Conservation (phyloP, 2,329 filamentous ascomycete species). For the Alternaria arborescens region DNA sequence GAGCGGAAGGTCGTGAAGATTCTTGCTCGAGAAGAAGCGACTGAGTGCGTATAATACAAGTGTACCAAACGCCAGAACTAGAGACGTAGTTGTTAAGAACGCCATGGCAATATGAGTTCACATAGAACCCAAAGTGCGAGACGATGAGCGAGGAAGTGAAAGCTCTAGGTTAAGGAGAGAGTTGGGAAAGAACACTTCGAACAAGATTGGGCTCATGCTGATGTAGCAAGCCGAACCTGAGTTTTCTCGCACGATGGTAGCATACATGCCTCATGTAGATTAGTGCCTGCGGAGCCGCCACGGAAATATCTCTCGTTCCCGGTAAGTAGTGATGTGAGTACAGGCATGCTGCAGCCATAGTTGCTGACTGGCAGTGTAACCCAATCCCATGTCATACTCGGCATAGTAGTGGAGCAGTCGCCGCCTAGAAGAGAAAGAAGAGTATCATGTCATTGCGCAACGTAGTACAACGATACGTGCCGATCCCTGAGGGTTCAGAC, state of each 20-base stretch:
- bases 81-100: background rate
- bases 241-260: too few relatives aligned
- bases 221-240: too few relatives aligned
- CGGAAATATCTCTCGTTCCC: background rate
- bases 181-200: too few relatives aligned
- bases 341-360: background rate
- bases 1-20: constrained; percentile 30
- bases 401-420: background rate
- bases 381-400: background rate
- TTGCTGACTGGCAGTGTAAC: background rate
- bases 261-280: too few relatives aligned
- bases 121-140: background rate
- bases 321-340: background rate
- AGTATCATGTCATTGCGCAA: background rate
- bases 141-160: too few relatives aligned
- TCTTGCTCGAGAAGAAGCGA: background rate
- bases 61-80: background rate
- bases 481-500: too few relatives aligned
- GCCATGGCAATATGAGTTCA: background rate
- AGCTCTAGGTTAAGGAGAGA: accelerated
- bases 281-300: background rate
- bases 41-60: background rate
- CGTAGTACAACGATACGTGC: background rate
- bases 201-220: background rate
- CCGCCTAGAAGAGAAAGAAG: background rate